These are phyloP conservation scores for Coniochaeta hoffmannii DNA, from an alignment of 2,329 filamentous ascomycete species.

Conservation along the genomic window DNA sequence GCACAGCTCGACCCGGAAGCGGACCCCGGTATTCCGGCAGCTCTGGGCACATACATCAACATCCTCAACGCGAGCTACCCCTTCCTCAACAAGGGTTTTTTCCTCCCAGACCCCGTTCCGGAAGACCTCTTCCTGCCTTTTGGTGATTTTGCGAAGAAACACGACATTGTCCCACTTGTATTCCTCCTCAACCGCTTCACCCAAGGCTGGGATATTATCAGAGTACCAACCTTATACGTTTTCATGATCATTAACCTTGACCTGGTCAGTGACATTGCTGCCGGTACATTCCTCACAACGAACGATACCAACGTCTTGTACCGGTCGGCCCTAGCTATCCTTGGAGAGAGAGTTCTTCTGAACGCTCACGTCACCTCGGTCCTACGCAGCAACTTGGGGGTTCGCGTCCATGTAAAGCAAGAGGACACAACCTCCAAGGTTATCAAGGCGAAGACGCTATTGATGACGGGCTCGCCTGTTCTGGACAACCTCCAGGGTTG, in stretches of 20 bases:
- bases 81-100: constrained; percentile 19
- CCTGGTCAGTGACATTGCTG: neutral
- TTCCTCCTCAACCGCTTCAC: constrained; percentile 12
- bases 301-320: constrained; percentile 18
- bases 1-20: constrained; percentile 4
- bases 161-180: constrained; percentile 28
- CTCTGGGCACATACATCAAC: constrained; percentile 8
- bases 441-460: constrained; percentile 25
- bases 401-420: constrained; percentile 19
- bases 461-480: constrained; percentile 28
- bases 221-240: constrained; percentile 11
- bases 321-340: constrained; percentile 14
- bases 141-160: constrained; percentile 32
- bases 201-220: constrained; percentile 12
- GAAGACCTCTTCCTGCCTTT: constrained; percentile 34
- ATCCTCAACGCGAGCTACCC: constrained; percentile 4
- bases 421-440: constrained; percentile 12
- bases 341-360: constrained; percentile 20
- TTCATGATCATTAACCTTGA: constrained; percentile 7
- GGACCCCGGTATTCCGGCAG: constrained; percentile 2
- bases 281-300: neutral
- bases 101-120: constrained; percentile 35
- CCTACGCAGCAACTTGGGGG: constrained; percentile 13
- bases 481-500: constrained; percentile 22
- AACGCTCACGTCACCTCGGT: constrained; percentile 14